These are phyloP conservation scores for Diplotaxis tenuifolia DNA, from an alignment of 345 rosid species.

Conservation along the genomic window DNA sequence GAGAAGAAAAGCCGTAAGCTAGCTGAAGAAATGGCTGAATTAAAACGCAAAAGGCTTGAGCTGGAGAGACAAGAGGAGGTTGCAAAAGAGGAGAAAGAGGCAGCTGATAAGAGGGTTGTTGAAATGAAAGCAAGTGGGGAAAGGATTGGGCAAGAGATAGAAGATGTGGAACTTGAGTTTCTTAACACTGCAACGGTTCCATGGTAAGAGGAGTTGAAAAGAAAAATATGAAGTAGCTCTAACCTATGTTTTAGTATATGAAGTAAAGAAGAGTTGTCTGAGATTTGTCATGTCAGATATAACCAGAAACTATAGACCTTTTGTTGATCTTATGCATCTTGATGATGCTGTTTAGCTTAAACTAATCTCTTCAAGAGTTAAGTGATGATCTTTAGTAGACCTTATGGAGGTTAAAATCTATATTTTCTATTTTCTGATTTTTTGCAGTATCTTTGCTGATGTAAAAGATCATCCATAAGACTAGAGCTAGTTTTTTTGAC, in stretches of 20 bases:
- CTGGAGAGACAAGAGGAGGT: slow-evolving; percentile 37
- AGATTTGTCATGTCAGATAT: too few species aligned
- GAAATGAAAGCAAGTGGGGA: slow-evolving; percentile 28
- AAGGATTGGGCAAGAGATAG: slow-evolving; percentile 19
- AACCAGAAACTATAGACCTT: background rate
- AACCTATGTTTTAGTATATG: background rate
- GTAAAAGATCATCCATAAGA: background rate
- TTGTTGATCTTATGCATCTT: background rate
- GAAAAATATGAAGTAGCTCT: background rate
- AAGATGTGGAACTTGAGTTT: slow-evolving; percentile 31
- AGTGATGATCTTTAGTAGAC: background rate
- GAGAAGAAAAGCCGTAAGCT: slow-evolving; percentile 23
- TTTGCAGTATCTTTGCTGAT: background rate
- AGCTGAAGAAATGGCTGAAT: slow-evolving; percentile 36
- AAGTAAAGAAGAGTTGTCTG: background rate
- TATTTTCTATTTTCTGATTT: background rate
- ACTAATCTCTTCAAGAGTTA: background rate
- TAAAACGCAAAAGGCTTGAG: slow-evolving; percentile 41
- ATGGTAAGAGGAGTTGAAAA: slow-evolving; percentile 39
- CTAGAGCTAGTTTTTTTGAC: background rate
- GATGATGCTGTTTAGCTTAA: background rate
- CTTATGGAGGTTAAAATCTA: background rate
- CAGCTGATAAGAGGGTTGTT: slow-evolving; percentile 9
- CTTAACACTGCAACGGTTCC: slow-evolving; percentile 39
- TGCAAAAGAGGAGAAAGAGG: slow-evolving; percentile 36